Base-by-base conservation (phyloP, 1,284 basidiomycete genomes). In the Trichosporon asahii region DNA sequence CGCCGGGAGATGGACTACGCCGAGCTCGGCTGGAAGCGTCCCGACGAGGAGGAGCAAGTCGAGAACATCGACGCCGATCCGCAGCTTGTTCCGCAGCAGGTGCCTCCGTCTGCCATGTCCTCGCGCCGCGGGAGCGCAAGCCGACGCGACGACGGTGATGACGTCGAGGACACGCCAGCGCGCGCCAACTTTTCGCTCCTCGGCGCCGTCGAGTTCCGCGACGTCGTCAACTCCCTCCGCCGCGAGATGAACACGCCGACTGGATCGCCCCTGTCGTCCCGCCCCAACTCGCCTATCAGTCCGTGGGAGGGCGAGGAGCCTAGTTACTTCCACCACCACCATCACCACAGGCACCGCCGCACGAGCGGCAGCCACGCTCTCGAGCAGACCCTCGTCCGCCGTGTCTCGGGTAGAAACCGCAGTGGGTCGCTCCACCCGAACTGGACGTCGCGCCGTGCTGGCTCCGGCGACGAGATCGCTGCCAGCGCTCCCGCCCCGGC, bases 201-300 rank as follows among this genome's bases (percentile, higher is more conserved):
- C 18, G 72, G 72, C 15, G 72, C 72, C 23, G 69, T 73, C 66
- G 72, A 73, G 69, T 73, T 73, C 66, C 72, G 72, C 57, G 72
- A 73, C 31, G 72, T 97, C 15, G 91, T 98, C 15, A 87, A 91
- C 18, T 91, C 90, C 0, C 85, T 98, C 25, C 88, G 89, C 69
- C 86, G 87, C 18, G 85, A 85, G 33, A 61, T 66, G 23, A 64
- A 61, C 3, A 64, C 71, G 49, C 71, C 73, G 0, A 33, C 57
- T 2, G 57, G 57, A 18, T 33, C 29, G 11, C 57, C 57, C 1
- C 46, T 46, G 5, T 72, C 71, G 7, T 73, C 72, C 4, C 64
- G 66, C 11, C 46, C n/a, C 1, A 23, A 21, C 14, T 69, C 69
- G 3, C 44, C 60, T 1, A 66, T 57, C 2, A 66, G 67, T 14